Evolutionary conservation across 192 early-diverging fungal species (phyloP), one percentile per base, ranked within the genome.

Genomic region (Rhizoclosmatium globosum): DNA sequence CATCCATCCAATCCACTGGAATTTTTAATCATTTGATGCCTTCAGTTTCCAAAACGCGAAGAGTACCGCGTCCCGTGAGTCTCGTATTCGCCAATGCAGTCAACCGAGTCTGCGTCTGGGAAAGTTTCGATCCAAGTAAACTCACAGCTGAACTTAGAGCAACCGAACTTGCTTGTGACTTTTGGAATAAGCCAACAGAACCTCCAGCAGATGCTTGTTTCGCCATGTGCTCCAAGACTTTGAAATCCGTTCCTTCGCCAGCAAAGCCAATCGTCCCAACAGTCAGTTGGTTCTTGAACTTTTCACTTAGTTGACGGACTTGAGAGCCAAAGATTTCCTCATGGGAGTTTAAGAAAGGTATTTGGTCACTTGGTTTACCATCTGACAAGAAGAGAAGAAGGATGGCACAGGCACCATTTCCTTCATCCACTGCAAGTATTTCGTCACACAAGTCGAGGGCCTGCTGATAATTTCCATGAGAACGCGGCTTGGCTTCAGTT

Each of bases 211-310:
- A 31, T 0, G 60, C 60, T 1, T 62, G 60, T 39, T 39, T 62
- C 15, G 60, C 60, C 60, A 62, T 62, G 21, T 62, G 0, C 19
- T 62, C 38, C 38, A 62, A 62, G 11, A 62, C 60, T 4, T 21
- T 21, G 23, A 62, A 62, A 62, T 62, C 60, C 15, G 60, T 62
- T 7, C 60, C 60, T 62, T 62, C 60, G 7, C 15, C 60, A 7
- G 60, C 60, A 39, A 62, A 62, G 7, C 60, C 60, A 62, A 62
- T 62, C 60, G 60, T 62, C 9, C 60, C 60, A 0, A 62, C 19
- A 7, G 60, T 62, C 21, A 62, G 23, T 62, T 62, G 60, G 7
- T 23, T 1, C 60, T 62, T 62, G 60, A 62, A 62, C 1, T 23
- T 62, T 7, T 39, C 21, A 62, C 60, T 62, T 1, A 62, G 38